Evolutionary conservation across 2,329 filamentous ascomycete species (phyloP).

Genomic region (Pseudogymnoascus sp.): DNA sequence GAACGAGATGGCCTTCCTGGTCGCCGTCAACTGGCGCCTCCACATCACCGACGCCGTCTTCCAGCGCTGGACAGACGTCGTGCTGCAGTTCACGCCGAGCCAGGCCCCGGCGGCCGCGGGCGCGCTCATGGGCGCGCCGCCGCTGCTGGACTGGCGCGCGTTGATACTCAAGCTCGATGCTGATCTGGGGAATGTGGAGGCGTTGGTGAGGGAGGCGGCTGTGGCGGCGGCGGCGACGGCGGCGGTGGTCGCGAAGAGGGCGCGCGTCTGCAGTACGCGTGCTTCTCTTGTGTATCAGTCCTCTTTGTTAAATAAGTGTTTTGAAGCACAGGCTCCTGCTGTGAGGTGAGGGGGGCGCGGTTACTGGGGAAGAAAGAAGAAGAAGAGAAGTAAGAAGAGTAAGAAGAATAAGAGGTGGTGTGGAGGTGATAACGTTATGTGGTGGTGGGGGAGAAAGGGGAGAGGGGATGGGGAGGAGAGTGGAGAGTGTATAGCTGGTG

Average conservation of each 20-base stretch:
- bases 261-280: not conserved
- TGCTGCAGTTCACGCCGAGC: slow-evolving; percentile 65
- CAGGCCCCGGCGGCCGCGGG: slow-evolving; percentile 24
- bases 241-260: not conserved
- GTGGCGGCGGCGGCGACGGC: not conserved
- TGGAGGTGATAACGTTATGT: not conserved
- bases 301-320: slow-evolving; percentile 1
- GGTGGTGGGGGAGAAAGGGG: not conserved
- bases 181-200: slow-evolving; percentile 50
- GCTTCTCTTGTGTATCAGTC: not conserved
- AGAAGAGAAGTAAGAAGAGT: not conserved
- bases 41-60: slow-evolving; percentile 87
- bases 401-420: not conserved
- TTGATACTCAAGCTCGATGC: slow-evolving; percentile 46
- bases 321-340: not conserved
- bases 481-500: not conserved
- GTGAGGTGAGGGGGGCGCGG: not conserved
- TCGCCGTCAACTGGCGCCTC: slow-evolving; percentile 86
- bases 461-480: not conserved
- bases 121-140: not conserved
- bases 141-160: slow-evolving; percentile 32
- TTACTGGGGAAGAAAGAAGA: not conserved
- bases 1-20: slow-evolving; percentile 87
- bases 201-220: not conserved
- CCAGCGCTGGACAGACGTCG: slow-evolving; percentile 88